These are phyloP conservation scores for Tarenaya hassleriana DNA, from an alignment of 345 rosid species.

Conservation along the genomic window DNA sequence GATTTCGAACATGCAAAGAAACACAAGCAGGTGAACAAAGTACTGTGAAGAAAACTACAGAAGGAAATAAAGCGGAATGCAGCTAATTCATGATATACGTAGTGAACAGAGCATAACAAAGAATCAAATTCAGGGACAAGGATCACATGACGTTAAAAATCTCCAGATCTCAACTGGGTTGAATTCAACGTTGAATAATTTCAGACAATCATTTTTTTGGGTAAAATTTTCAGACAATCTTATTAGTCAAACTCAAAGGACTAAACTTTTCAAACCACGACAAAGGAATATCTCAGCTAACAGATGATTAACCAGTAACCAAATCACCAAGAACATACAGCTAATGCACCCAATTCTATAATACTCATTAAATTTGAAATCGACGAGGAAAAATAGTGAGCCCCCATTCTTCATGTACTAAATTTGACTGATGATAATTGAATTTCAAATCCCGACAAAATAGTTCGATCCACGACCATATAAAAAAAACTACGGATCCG, in stretches of 20 bases:
- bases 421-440: no score
- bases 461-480: not conserved
- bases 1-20: slow-evolving; percentile 2
- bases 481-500: not conserved
- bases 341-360: no score
- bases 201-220: no score
- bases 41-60: not conserved
- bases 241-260: no score
- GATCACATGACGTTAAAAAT: not conserved
- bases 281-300: no score
- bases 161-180: not conserved
- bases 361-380: no score
- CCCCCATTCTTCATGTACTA: no score
- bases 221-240: no score
- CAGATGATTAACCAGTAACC: no score
- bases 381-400: no score
- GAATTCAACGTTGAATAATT: not conserved
- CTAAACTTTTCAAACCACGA: no score
- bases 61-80: not conserved
- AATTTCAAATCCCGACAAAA: not conserved
- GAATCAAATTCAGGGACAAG: not conserved
- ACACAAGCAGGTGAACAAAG: slow-evolving; percentile 1
- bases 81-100: not conserved
- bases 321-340: no score
- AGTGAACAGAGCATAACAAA: slow-evolving; percentile 4